Base-by-base conservation (phyloP, 2,329 filamentous ascomycete species). In the Aspergillus sp. region DNA sequence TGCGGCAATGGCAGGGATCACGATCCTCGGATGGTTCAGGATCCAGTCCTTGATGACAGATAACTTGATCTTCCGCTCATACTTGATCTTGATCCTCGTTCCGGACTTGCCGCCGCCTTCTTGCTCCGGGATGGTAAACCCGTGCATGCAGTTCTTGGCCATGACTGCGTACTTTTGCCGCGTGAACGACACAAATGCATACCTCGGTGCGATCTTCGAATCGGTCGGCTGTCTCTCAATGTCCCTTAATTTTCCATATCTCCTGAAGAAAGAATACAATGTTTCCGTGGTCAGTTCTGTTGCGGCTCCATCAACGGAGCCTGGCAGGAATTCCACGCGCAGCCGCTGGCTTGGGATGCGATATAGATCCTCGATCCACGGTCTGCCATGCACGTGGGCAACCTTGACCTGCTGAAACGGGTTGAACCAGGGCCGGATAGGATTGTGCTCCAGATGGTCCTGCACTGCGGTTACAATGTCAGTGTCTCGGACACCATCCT, bases 311-410 rank as follows among this genome's bases (percentile, higher is more conserved):
- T 90, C 92, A 0, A 91, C 84, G 25, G 84, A 83, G 0, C 86
- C 84, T 3, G 92, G 86, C 7, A 94, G 83, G 65, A 97, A 98
- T 71, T 98, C 94, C 21, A 97, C 87, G 67, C 87, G 90, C 39
- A 99, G 71, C 27, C 90, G 84, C 42, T 82, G 82, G 59, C 88
- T 91, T 0, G 95, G 95, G 54, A 92, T 88, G 6, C 92, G 86
- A 67, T 92, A 90, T 27, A 99, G 80, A 72, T 99, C 95, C 71
- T 98, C 95, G 2, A 98, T 84, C 95, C 95, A 99, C 0, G 95
- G 95, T 21, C 88, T 86, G 8, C 95, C 95, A 58, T 86, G 83
- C 2, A 99, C 95, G 6, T 92, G 79, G 23, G 87, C 87, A 3
- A 88, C 87, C 52, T 86, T 84, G 59, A 96, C 88, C 13, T 84